A percentile compares a stretch with the other conserved stretches of the same genome.
Evolutionary conservation across 1,284 basidiomycete genomes (phyloP).

Genomic region (Puccinia polysora): DNA sequence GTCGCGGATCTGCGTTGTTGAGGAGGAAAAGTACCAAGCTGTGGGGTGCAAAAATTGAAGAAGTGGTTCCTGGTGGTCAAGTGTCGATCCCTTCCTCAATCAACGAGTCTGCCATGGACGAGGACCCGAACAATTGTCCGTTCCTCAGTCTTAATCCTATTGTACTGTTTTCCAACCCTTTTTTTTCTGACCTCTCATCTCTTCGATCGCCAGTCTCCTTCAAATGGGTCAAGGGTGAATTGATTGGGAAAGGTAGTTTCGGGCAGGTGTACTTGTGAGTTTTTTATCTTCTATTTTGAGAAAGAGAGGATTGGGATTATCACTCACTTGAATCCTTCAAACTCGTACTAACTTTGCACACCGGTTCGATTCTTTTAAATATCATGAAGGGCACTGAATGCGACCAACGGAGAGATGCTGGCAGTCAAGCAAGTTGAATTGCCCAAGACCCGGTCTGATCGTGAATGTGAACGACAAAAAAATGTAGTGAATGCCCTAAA

Average conservation of each 20-base stretch:
- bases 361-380: no score
- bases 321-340: neutral
- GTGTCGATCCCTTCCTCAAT: slow-evolving; percentile 48
- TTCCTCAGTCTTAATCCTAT: neutral
- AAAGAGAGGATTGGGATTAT: neutral
- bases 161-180: neutral
- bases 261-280: slow-evolving; percentile 77
- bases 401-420: slow-evolving; percentile 98
- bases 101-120: slow-evolving; percentile 51
- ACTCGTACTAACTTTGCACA: no score
- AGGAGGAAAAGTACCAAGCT: slow-evolving; percentile 86
- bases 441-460: slow-evolving; percentile 81
- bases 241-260: slow-evolving; percentile 95
- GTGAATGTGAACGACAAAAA: slow-evolving; percentile 76
- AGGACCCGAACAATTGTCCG: slow-evolving; percentile 51
- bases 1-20: slow-evolving; percentile 56
- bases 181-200: neutral
- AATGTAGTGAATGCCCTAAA: slow-evolving; percentile 85
- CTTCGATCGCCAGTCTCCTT: slow-evolving; percentile 66
- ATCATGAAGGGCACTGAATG: slow-evolving; percentile 67
- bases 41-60: slow-evolving; percentile 89
- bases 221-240: slow-evolving; percentile 96
- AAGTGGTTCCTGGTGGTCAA: slow-evolving; percentile 69
- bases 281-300: neutral
- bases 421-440: slow-evolving; percentile 99